Conservation (phyloP, 75 land plant species). For the Adiantum capillusveneris region DNA sequence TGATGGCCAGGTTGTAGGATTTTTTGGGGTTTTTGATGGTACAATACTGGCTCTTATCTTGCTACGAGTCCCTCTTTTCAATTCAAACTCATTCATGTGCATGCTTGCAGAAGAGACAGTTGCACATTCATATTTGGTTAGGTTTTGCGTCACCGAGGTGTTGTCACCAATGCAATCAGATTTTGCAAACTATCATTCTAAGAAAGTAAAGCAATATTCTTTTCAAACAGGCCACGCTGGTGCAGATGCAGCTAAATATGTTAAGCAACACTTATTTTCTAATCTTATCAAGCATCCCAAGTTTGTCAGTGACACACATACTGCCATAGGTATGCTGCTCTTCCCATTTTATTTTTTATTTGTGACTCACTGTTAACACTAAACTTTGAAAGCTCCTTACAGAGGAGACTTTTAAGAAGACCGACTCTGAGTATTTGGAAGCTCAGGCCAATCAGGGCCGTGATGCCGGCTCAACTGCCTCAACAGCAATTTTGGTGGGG, state of each 20-base stretch:
- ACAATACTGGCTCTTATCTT: neutral
- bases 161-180: no score
- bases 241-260: conserved; percentile 78
- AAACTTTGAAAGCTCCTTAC: neutral
- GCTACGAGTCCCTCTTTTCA: no score
- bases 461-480: conserved; percentile 16
- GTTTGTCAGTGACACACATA: conserved; percentile 63
- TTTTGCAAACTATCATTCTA: no score
- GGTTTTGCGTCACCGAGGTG: no score
- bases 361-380: neutral
- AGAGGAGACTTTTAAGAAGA: conserved; percentile 12
- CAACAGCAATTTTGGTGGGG: conserved; percentile 17
- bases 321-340: conserved; percentile 53
- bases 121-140: no score
- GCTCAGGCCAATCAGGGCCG: neutral
- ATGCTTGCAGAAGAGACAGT: no score
- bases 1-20: conserved; percentile 68
- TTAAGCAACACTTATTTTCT: conserved; percentile 66
- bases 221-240: conserved; percentile 67
- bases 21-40: conserved; percentile 93
- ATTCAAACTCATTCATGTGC: no score
- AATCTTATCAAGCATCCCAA: conserved; percentile 71
- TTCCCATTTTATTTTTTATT: conserved; percentile 1
- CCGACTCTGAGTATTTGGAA: conserved; percentile 10
- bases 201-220: neutral